These are phyloP conservation scores for Nymphaea colorata DNA, from an alignment of 164 flowering plant species.

Conservation along the genomic window DNA sequence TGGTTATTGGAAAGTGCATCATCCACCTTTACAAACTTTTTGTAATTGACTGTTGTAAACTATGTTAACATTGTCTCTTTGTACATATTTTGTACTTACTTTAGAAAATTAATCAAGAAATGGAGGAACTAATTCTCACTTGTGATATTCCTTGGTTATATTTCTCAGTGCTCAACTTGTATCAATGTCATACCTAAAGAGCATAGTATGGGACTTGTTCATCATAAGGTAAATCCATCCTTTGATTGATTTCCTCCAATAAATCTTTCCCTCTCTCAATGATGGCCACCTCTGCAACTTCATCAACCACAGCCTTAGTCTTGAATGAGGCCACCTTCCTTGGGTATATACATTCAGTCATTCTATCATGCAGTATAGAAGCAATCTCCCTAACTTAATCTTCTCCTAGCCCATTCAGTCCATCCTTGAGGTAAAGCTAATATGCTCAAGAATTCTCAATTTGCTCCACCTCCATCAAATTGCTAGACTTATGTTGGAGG, in stretches of 20 bases:
- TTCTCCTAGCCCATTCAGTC: slow-evolving; percentile 24
- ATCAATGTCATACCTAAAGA: slow-evolving; percentile 78
- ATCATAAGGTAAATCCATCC: slow-evolving; percentile 93
- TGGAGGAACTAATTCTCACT: no score
- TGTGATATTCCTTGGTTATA: no score
- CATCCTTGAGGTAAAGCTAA: slow-evolving; percentile 33
- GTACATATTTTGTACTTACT: no score
- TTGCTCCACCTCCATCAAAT: slow-evolving; percentile 59
- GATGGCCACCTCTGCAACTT: slow-evolving; percentile 52
- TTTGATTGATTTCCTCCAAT: slow-evolving; percentile 75
- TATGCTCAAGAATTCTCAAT: slow-evolving; percentile 86
- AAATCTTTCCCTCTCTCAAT: slow-evolving; percentile 77
- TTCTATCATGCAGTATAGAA: slow-evolving; percentile 79
- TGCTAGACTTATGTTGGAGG: slow-evolving; percentile 73
- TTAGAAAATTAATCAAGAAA: no score
- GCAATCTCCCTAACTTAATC: slow-evolving; percentile 51
- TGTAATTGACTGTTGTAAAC: no score
- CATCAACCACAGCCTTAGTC: slow-evolving; percentile 59
- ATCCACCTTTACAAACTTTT: no score
- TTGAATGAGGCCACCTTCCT: slow-evolving; percentile 57
- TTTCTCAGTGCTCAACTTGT: no score
- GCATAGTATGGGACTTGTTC: slow-evolving; percentile 84
- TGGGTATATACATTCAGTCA: slow-evolving; percentile 82
- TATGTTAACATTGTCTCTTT: no score
- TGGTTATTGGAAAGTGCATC: no score